Conservation (phyloP, 176 grass and related monocot species). For the Puya raimondii region DNA sequence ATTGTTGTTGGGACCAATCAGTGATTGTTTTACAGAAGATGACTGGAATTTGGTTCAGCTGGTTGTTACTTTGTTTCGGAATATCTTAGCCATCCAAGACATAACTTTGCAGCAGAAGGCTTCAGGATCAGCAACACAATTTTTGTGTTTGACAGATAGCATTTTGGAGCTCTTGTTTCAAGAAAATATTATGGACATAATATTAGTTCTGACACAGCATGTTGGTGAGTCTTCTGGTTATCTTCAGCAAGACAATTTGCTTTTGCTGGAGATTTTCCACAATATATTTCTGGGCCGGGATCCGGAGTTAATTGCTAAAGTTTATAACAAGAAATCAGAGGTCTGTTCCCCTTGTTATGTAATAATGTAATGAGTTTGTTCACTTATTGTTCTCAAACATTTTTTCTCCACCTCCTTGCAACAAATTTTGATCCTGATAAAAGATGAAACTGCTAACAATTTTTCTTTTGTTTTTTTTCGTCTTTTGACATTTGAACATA, state of each 20-base stretch:
- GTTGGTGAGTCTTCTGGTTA: slow-evolving; percentile 69
- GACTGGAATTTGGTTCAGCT: slow-evolving; percentile 97
- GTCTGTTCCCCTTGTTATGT: slow-evolving; percentile 30
- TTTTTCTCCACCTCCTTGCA: no score
- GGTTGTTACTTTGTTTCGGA: slow-evolving; percentile 88
- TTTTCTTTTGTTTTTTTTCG: no score
- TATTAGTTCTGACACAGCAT: slow-evolving; percentile 88
- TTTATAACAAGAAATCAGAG: slow-evolving; percentile 42
- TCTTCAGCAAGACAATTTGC: slow-evolving; percentile 77
- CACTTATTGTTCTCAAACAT: neutral
- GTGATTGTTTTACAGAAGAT: slow-evolving; percentile 77
- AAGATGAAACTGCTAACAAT: no score
- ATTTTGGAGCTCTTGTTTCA: slow-evolving; percentile 88
- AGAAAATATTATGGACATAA: slow-evolving; percentile 94
- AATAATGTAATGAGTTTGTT: slow-evolving; percentile 12
- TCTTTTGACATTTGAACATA: no score
- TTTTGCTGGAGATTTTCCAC: slow-evolving; percentile 88
- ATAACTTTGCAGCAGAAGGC: slow-evolving; percentile 84
- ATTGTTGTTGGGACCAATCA: slow-evolving; percentile 36
- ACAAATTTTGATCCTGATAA: no score
- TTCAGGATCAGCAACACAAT: slow-evolving; percentile 60
- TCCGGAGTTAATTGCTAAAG: slow-evolving; percentile 67
- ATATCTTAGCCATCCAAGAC: slow-evolving; percentile 76
- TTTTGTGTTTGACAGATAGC: slow-evolving; percentile 55
- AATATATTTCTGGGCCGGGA: slow-evolving; percentile 71